Percentiles rank a stretch among this genome's conserved stretches.
These are phyloP conservation scores for Epichloe festucae DNA, from an alignment of 2,329 filamentous ascomycete species.

Conservation along the genomic window DNA sequence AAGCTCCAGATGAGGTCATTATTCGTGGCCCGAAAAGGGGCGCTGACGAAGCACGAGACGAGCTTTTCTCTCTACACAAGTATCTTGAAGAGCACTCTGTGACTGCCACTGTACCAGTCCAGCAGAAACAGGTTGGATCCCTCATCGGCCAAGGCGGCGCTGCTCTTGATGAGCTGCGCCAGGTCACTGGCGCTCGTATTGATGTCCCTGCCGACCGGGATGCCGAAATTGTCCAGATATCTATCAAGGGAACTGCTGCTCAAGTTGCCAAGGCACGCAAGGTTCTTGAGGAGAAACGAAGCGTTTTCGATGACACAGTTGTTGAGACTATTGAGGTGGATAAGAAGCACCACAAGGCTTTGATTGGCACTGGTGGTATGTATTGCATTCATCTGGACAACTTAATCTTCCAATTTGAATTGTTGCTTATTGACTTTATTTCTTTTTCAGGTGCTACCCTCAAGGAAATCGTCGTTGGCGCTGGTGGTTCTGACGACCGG, in stretches of 20 bases:
- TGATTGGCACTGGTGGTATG: constrained; percentile 84
- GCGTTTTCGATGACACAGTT: constrained; percentile 81
- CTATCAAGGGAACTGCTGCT: constrained; percentile 81
- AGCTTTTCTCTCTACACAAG: constrained; percentile 77
- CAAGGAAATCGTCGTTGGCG: constrained; percentile 71
- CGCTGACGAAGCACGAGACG: constrained; percentile 81
- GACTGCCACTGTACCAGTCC: constrained; percentile 67
- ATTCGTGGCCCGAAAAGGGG: constrained; percentile 87
- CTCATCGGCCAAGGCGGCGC: constrained; percentile 83
- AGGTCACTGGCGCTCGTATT: constrained; percentile 74
- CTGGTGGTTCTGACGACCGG: constrained; percentile 79
- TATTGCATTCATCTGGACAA: constrained; percentile 9
- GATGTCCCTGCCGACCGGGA: constrained; percentile 79
- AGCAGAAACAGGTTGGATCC: constrained; percentile 85
- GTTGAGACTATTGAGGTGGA: constrained; percentile 79
- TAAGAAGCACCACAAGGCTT: constrained; percentile 77
- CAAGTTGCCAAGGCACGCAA: constrained; percentile 89
- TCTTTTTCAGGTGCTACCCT: constrained; percentile 59
- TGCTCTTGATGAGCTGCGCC: constrained; percentile 80
- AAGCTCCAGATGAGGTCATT: constrained; percentile 77
- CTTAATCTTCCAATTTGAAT: background rate
- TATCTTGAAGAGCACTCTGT: constrained; percentile 83
- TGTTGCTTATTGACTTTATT: constrained; percentile 2
- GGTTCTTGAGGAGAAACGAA: constrained; percentile 72
- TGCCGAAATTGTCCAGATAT: constrained; percentile 67